Conservation (phyloP, 345 rosid species). For the Dimocarpus longan region DNA sequence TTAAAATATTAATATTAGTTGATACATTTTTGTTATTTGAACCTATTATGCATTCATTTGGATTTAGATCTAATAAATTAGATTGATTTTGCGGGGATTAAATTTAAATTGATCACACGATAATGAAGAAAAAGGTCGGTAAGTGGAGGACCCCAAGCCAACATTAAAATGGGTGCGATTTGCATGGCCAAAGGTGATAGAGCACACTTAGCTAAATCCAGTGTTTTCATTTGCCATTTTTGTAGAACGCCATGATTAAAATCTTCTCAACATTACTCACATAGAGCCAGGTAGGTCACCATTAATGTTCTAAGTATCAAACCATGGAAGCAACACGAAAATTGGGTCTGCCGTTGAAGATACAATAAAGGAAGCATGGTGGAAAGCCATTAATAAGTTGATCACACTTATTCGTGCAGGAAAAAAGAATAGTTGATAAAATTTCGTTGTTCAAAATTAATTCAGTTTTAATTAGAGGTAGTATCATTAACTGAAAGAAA, state of each 20-base stretch:
- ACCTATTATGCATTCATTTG: neutral
- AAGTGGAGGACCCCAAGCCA: conserved; percentile 20
- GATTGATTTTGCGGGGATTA: neutral
- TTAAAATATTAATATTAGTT: neutral
- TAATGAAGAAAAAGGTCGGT: neutral
- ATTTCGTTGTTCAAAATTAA: neutral
- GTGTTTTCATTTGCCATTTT: neutral
- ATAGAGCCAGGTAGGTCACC: neutral
- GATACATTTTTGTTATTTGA: neutral
- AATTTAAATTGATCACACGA: neutral
- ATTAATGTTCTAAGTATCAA: neutral
- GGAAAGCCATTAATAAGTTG: too few species aligned
- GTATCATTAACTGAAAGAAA: too few species aligned
- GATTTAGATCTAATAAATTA: neutral
- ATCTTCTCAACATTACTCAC: neutral
- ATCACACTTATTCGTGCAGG: neutral
- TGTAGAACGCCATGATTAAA: neutral
- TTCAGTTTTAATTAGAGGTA: neutral
- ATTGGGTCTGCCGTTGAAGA: neutral
- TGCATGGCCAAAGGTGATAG: neutral
- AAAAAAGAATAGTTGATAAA: neutral
- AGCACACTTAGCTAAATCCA: neutral
- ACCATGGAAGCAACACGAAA: neutral
- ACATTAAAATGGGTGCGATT: neutral
- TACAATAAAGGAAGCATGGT: neutral